Conservation (phyloP, 2,329 filamentous ascomycete genomes). For the Ophidiomyces ophidiicola region DNA sequence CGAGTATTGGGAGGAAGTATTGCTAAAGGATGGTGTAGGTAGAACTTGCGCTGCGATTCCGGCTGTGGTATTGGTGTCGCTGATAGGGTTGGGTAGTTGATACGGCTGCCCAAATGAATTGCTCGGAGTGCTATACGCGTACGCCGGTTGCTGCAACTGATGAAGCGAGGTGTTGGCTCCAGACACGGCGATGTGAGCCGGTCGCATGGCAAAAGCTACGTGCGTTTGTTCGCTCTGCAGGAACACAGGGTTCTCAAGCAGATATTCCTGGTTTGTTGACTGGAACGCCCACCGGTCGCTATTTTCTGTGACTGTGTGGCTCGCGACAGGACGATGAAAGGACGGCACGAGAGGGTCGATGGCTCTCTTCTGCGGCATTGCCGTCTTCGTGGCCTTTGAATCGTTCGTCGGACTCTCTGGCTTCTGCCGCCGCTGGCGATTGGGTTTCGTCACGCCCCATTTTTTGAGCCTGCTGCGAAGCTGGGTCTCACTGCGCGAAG, state of each 20-base stretch:
- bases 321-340: background rate
- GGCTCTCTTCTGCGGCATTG: background rate
- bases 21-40: background rate
- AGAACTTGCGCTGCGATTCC: background rate
- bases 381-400: background rate
- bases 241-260: background rate
- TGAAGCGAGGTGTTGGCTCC: background rate
- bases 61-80: background rate
- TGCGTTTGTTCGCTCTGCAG: slow-evolving; percentile 1
- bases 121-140: background rate
- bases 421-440: slow-evolving; percentile 33
- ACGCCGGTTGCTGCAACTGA: background rate
- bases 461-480: slow-evolving; percentile 35
- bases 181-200: background rate
- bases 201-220: background rate
- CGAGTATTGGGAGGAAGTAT: slow-evolving; percentile 2
- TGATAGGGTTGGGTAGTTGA: background rate
- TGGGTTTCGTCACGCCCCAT: slow-evolving; percentile 36
- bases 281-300: slow-evolving; percentile 2
- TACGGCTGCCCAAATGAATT: background rate
- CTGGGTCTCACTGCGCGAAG: slow-evolving; percentile 31
- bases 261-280: slow-evolving; percentile 3
- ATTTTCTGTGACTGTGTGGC: background rate
- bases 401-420: background rate
- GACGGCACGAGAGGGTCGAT: background rate